phyloP scores from a whole-genome alignment of 495 filamentous ascomycete genomes.

The Aspergillus ostianus region DNA sequence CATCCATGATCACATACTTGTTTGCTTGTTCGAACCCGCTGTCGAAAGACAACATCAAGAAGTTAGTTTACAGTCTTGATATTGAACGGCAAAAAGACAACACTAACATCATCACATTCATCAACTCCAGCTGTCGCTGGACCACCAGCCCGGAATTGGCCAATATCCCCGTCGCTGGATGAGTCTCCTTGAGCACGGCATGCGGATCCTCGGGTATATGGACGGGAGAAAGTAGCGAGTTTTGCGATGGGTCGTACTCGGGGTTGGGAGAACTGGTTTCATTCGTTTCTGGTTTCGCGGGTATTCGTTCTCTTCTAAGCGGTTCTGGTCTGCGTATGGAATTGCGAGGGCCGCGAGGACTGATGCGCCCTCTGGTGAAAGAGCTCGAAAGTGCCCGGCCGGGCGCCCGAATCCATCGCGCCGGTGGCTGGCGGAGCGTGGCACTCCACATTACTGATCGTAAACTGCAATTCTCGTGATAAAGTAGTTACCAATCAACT shows the following conservation, averaged over 20 bases:
- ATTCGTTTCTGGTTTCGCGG: constrained; percentile 11
- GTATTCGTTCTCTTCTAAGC: constrained; percentile 13
- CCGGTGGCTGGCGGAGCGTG: constrained; percentile 24
- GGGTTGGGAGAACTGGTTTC: constrained; percentile 14
- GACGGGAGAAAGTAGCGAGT: constrained; percentile 51
- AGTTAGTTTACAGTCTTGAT: neutral
- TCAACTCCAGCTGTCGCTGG: constrained; percentile 65
- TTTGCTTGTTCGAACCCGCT: constrained; percentile 73
- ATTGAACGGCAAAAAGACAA: neutral
- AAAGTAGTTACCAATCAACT: neutral
- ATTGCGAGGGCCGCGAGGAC: constrained; percentile 32
- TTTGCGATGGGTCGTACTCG: constrained; percentile 41
- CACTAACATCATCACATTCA: constrained; percentile 64
- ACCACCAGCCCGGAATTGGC: constrained; percentile 64
- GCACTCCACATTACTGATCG: constrained; percentile 31
- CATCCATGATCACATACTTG: constrained; percentile 69
- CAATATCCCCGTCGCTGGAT: constrained; percentile 59
- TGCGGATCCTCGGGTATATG: constrained; percentile 62
- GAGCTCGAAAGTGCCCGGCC: constrained; percentile 33
- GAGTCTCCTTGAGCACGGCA: constrained; percentile 58
- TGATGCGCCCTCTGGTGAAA: constrained; percentile 25
- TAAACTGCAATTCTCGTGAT: neutral
- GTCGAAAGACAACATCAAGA: neutral
- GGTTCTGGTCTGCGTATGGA: constrained; percentile 29
- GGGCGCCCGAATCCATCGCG: constrained; percentile 23